Evolutionary conservation across 2,329 filamentous ascomycete species (phyloP), one percentile per base, ranked within the genome.

Genomic region (Emmonsia crescens): DNA sequence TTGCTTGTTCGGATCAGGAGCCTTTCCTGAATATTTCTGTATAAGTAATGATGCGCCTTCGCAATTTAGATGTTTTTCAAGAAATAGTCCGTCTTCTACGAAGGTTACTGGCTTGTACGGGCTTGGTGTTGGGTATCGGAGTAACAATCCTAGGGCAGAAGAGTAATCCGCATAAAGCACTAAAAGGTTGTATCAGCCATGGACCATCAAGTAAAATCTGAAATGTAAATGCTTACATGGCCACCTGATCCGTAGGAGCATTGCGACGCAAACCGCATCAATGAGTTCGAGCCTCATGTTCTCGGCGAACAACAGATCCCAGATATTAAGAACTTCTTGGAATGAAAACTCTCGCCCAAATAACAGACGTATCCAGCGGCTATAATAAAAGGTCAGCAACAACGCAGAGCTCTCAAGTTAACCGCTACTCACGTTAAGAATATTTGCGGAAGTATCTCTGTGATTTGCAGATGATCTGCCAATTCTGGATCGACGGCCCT

Each of bases 331-430:
- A 48, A 92, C 82, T 64, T 96, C 85, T 60, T 92, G 85, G 64
- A 97, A 95, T 0, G 90, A 85, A 68, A 96, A 97, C 73, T 99
- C 94, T 66, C 94, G 84, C 57, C 93, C 92, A 70, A 97, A 97
- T 0, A 99, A 77, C 0, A 99, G 83, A 33, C 94, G 85, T 62
- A 97, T 89, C 94, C 94, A 99, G 62, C 94, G 91, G 65, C 89
- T 92, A 49, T 19, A 19, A 49, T 19, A 19, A 4, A 60, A 56
- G 19, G 21, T 54, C 58, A 65, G 63, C 44, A 57, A 36, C 24
- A 54, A 38, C 36, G 24, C 19, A 42, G 19, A 16, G 42, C 8
- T 36, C 38, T 46, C 12, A 27, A 12, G 5, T 2, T 42, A 24
- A 51, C 38, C 57, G 42, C 19, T 60, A 72, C 83, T 73, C 76